Conservation (phyloP, 2,329 filamentous ascomycete species). For the Sporothrix pallida region DNA sequence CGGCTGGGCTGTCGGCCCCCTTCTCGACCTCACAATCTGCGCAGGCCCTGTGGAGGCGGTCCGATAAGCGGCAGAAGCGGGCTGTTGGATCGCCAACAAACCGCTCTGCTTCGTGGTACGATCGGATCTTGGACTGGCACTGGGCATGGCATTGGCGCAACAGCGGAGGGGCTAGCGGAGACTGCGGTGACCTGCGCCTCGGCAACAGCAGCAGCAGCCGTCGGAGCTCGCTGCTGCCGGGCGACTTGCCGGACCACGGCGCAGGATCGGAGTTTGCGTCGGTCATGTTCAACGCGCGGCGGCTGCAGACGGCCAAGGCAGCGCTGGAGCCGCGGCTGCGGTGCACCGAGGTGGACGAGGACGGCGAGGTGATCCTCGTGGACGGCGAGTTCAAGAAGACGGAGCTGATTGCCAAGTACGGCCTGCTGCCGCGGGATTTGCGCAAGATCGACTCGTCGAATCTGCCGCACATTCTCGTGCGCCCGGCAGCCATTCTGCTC, state of each 20-base stretch:
- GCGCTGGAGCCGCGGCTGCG: constrained; percentile 83
- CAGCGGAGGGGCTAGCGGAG: neutral
- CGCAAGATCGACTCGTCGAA: constrained; percentile 98
- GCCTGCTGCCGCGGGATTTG: constrained; percentile 88
- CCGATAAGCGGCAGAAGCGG: constrained; percentile 19
- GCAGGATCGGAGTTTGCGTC: constrained; percentile 38
- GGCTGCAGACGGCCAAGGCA: constrained; percentile 74
- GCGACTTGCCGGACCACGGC: constrained; percentile 62
- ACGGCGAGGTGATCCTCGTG: constrained; percentile 87
- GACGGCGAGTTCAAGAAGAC: constrained; percentile 98
- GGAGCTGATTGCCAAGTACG: constrained; percentile 96
- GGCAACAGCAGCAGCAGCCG: neutral
- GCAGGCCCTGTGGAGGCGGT: constrained; percentile 16
- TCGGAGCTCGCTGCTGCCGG: constrained; percentile 51
- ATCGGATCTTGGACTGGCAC: constrained; percentile 17
- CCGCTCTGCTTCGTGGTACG: constrained; percentile 27
- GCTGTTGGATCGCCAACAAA: neutral
- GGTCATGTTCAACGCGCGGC: constrained; percentile 55
- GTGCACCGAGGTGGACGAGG: constrained; percentile 93
- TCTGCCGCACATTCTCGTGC: constrained; percentile 91
- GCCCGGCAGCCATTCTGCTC: constrained; percentile 89
- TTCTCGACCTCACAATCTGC: constrained; percentile 34
- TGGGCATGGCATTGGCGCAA: constrained; percentile 27
- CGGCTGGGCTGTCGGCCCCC: neutral
- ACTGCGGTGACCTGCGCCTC: neutral